Conservation (phyloP, 805 yeast genomes). For the Trichomonascus vanleenenianus region DNA sequence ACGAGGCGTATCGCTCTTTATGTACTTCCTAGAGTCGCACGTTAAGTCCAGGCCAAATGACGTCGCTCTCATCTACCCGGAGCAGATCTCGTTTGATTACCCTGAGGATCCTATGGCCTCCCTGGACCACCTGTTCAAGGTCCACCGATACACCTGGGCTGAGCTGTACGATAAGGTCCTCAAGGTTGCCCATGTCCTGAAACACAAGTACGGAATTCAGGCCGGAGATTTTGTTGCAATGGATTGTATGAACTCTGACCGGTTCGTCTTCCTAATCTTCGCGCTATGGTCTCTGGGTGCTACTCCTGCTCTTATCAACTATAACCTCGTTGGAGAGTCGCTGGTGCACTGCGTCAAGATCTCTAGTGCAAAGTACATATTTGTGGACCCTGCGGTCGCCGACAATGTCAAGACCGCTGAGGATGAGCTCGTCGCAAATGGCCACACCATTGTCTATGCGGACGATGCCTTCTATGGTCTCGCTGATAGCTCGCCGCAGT, state of each 20-base stretch:
- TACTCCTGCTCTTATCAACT: slow-evolving; percentile 77
- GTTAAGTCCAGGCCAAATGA: slow-evolving; percentile 43
- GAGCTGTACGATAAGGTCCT: slow-evolving; percentile 62
- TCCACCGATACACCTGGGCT: slow-evolving; percentile 60
- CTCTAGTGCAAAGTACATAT: slow-evolving; percentile 54
- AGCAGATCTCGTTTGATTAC: slow-evolving; percentile 27
- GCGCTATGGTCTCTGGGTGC: slow-evolving; percentile 92
- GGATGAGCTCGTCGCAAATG: slow-evolving; percentile 35
- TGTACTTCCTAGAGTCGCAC: slow-evolving; percentile 61
- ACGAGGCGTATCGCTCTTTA: slow-evolving; percentile 40
- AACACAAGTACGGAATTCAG: slow-evolving; percentile 53
- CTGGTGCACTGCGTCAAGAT: slow-evolving; percentile 72
- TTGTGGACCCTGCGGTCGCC: slow-evolving; percentile 67
- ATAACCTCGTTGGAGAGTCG: slow-evolving; percentile 65
- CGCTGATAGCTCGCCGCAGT: slow-evolving; percentile 35
- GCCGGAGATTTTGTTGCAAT: slow-evolving; percentile 65
- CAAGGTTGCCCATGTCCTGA: slow-evolving; percentile 57
- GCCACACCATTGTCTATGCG: slow-evolving; percentile 29
- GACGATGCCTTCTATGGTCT: slow-evolving; percentile 40
- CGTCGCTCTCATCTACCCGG: slow-evolving; percentile 57
- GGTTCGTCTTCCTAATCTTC: slow-evolving; percentile 72
- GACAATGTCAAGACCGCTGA: slow-evolving; percentile 31
- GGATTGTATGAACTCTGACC: slow-evolving; percentile 74
- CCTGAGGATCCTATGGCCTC: slow-evolving; percentile 30
- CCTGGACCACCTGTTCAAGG: slow-evolving; percentile 45